These are phyloP conservation scores for Mortierella sp. DNA, from an alignment of 371 early-diverging fungal species.

Conservation along the genomic window DNA sequence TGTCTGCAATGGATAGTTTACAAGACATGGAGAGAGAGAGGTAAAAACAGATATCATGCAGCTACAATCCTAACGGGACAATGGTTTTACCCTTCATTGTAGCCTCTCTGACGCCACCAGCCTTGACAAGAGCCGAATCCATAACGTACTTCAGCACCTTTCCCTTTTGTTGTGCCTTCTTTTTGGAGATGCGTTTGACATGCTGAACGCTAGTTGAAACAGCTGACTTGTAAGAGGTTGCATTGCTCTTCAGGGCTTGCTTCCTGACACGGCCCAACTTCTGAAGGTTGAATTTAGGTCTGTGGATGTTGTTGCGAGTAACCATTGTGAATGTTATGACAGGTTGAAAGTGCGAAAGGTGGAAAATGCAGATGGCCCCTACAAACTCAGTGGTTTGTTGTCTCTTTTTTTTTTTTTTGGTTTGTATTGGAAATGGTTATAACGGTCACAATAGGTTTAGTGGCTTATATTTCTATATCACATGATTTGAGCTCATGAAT, in stretches of 20 bases:
- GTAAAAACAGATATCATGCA: background rate
- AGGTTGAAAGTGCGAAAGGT: background rate
- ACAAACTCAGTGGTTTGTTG: background rate
- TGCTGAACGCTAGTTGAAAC: conserved; percentile 54
- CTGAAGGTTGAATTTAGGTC: conserved; percentile 55
- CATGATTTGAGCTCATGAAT: background rate
- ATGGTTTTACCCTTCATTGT: conserved; percentile 50
- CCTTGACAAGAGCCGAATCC: conserved; percentile 49
- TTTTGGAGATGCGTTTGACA: conserved; percentile 51
- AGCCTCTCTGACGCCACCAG: conserved; percentile 55
- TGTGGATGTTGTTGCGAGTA: conserved; percentile 55
- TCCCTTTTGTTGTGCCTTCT: conserved; percentile 54
- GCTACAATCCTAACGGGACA: background rate
- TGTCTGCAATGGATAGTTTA: background rate
- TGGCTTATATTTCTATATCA: background rate
- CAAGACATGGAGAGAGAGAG: background rate
- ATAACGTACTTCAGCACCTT: conserved; percentile 34
- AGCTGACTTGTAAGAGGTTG: conserved; percentile 50
- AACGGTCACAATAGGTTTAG: background rate
- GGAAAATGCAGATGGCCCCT: background rate
- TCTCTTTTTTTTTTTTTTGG: conserved; percentile 4
- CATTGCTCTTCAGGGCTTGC: conserved; percentile 51
- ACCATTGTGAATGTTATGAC: conserved; percentile 30
- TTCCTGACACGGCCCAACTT: conserved; percentile 57
- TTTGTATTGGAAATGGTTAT: no score